A percentile compares a stretch with the other conserved stretches of the same genome.
Evolutionary conservation across 495 filamentous ascomycete genomes (phyloP).

Genomic region (Cenococcum geophilum): DNA sequence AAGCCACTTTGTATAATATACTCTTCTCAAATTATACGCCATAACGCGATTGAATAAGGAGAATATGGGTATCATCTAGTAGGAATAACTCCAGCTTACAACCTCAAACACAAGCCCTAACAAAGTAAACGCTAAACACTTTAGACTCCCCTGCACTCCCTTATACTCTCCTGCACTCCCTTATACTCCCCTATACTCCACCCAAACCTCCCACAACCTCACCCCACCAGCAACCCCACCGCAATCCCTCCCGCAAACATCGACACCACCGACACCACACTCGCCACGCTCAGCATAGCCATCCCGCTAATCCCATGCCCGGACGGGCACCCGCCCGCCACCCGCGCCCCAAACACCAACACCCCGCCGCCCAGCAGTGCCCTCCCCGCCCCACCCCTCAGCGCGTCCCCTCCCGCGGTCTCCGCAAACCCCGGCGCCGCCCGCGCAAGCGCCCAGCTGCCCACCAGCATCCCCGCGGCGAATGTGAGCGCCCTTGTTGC

Average conservation of each 20-base stretch:
- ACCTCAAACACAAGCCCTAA: no score
- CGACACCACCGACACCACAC: constrained; percentile 47
- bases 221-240: not conserved
- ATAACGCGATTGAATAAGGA: no score
- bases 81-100: no score
- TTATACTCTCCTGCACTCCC: no score
- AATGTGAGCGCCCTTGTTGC: constrained; percentile 38
- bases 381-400: not conserved
- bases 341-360: constrained; percentile 48
- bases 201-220: not conserved
- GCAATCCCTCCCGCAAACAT: constrained; percentile 46
- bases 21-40: no score
- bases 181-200: not conserved
- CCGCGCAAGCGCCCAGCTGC: constrained; percentile 35
- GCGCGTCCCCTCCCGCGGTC: constrained; percentile 9
- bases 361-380: constrained; percentile 12
- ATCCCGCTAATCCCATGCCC: constrained; percentile 56
- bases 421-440: not conserved
- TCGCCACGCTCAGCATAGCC: constrained; percentile 45
- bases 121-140: no score
- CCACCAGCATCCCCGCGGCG: constrained; percentile 43
- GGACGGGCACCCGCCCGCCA: constrained; percentile 54
- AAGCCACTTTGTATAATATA: no score
- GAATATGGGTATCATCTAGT: no score
- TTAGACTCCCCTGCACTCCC: no score